Conservation (phyloP, 1,284 basidiomycete species). For the Prillingera fragicola region DNA sequence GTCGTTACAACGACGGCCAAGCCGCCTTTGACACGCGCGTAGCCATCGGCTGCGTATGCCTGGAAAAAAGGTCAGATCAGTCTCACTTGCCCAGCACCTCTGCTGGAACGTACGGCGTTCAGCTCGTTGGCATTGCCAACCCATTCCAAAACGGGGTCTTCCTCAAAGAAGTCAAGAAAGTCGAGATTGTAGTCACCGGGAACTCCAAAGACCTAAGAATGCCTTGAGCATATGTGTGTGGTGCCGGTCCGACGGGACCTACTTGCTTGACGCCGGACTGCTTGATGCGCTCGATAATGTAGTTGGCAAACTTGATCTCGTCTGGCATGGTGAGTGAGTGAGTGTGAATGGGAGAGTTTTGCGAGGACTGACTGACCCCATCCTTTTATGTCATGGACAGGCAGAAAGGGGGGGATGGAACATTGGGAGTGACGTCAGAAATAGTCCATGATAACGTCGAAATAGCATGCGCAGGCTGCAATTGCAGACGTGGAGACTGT, state of each 20-base stretch:
- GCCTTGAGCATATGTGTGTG: no score
- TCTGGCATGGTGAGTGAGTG: no score
- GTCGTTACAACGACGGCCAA: conserved; percentile 68
- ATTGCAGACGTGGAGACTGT: no score
- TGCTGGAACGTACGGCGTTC: conserved; percentile 55
- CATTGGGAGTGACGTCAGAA: no score
- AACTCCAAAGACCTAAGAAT: conserved; percentile 70
- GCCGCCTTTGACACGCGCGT: conserved; percentile 74
- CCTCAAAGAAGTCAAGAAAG: conserved; percentile 71
- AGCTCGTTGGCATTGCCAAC: conserved; percentile 87
- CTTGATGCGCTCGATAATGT: conserved; percentile 60
- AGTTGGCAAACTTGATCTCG: no score
- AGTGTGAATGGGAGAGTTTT: no score
- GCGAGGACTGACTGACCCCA: no score
- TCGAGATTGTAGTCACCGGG: conserved; percentile 91
- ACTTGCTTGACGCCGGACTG: conserved; percentile 50
- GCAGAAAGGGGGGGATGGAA: no score
- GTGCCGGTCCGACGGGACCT: conserved; percentile 45
- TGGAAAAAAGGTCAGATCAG: conserved; percentile 4
- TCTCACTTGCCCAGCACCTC: background rate
- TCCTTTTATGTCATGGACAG: no score
- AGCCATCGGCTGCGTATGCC: conserved; percentile 89
- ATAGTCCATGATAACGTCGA: no score
- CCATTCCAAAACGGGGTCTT: conserved; percentile 73
- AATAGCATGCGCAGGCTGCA: no score